These are phyloP conservation scores for Urochloa ruziziensis DNA, from an alignment of 176 grass and related monocot genomes.

Conservation along the genomic window DNA sequence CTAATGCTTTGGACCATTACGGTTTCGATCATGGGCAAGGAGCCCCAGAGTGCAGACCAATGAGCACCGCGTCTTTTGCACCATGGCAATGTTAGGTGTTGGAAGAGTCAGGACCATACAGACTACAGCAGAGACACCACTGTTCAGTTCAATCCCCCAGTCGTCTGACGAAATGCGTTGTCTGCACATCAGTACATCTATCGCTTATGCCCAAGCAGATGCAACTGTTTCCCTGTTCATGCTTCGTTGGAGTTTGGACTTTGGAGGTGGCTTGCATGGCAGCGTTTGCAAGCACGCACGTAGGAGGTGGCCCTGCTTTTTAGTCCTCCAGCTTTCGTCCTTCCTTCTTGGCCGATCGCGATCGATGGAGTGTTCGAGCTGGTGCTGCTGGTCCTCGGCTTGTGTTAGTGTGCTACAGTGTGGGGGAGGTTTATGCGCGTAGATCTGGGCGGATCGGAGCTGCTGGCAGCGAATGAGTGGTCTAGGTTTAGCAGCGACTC, in stretches of 20 bases:
- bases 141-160: not conserved
- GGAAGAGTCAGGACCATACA: not conserved
- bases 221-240: slow-evolving; percentile 16
- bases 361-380: not conserved
- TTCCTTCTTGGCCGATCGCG: not conserved
- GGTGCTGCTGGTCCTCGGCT: not conserved
- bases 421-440: not conserved
- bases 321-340: not conserved
- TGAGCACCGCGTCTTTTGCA: not conserved
- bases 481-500: slow-evolving; percentile 9
- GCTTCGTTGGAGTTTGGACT: too few relatives aligned
- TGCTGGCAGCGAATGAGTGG: slow-evolving; percentile 8
- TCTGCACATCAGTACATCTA: not conserved
- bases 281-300: not conserved
- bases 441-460: slow-evolving; percentile 19
- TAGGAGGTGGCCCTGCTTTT: not conserved
- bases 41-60: not conserved
- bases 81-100: not conserved
- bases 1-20: not conserved
- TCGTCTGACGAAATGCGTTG: not conserved
- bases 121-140: not conserved
- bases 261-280: not conserved
- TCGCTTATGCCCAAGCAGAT: not conserved
- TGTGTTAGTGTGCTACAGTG: not conserved
- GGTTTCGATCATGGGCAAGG: not conserved